Base-by-base conservation (phyloP, 352 stramenopile genomes). In the Globisporangium irregulare region DNA sequence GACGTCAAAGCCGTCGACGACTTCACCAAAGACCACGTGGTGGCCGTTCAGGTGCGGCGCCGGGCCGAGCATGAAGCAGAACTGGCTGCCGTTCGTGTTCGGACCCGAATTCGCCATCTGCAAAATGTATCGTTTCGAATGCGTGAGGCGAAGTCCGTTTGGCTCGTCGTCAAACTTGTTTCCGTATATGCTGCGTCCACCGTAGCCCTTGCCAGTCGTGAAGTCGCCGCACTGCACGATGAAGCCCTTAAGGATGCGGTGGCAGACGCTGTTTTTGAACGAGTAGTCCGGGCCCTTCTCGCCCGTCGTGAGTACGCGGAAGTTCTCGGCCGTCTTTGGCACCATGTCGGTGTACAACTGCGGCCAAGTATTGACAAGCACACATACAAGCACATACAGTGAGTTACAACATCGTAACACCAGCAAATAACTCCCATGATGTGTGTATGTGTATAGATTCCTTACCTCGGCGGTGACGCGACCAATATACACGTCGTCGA, bases 301-400 rank as follows among this genome's bases (percentile, higher is more conserved):
- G 55, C 97, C 97, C 22, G 97, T 99, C 76, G 96, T 99, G 15
- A 99, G 74, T 51, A 72, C 80, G 51, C 93, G 80, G 71, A 99
- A 99, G 80, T 99, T 99, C 69, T 99, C 97, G 7, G 91, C 97
- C 15, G 98, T 99, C 77, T 99, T 99, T 7, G 98, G 98, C 41
- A 97, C 96, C 50, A 98, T 79, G 64, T 99, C 94, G 2, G 87
- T 85, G 76, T 98, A 99, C 24, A 99, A 69, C 74, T 94, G 65
- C 9, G 12, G 24, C 15, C 48, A 55, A 56, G 15, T 55, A 56
- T 5, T 8, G 25, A 15, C 48, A 43, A 15, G 8, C 18, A 15
- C 18, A 43, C 7, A 41, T 15, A 62, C 5, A 20, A 4, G 43
- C 32, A 38, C 32, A 48, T 55, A 25, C 24, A 61, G 29, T 51